These are phyloP conservation scores for Hirschfeldia incana DNA, from an alignment of 345 rosid species.

Conservation along the genomic window DNA sequence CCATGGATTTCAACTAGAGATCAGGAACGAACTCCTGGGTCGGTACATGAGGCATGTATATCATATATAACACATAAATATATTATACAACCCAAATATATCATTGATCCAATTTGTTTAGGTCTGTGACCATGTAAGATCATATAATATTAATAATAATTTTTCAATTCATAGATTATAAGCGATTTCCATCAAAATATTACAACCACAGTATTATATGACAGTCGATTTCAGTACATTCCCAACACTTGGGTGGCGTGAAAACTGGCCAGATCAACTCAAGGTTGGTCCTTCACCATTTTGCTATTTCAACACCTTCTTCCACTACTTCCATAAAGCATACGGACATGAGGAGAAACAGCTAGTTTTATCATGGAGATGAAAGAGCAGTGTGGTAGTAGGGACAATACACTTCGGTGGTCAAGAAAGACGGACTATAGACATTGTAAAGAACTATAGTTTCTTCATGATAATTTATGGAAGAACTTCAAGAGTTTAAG, in stretches of 20 bases:
- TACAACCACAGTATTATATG: too few relatives aligned
- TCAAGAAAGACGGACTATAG: slow-evolving; percentile 36
- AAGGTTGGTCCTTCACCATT: slow-evolving; percentile 36
- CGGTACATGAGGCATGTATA: slow-evolving; percentile 23
- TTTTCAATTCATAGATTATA: too few relatives aligned
- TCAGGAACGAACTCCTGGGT: slow-evolving; percentile 21
- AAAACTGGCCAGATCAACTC: slow-evolving; percentile 23
- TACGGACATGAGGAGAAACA: slow-evolving; percentile 28
- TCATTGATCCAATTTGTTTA: too few relatives aligned
- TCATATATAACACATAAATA: too few relatives aligned
- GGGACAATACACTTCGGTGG: slow-evolving; percentile 37
- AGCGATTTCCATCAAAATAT: too few relatives aligned
- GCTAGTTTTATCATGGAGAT: slow-evolving; percentile 17
- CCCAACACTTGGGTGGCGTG: slow-evolving; percentile 26
- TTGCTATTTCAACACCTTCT: slow-evolving; percentile 18
- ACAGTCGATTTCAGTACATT: too few relatives aligned
- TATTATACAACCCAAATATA: too few relatives aligned
- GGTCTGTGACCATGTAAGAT: too few relatives aligned
- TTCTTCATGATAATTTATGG: background rate
- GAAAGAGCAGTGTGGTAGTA: slow-evolving; percentile 32
- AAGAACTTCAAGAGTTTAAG: background rate
- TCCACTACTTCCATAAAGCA: slow-evolving; percentile 28
- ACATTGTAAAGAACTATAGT: slow-evolving; percentile 11
- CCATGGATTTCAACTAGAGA: slow-evolving; percentile 36
- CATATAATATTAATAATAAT: too few relatives aligned